Conservation (phyloP, 805 yeast species). For the Grigorovia transvaalensis region DNA sequence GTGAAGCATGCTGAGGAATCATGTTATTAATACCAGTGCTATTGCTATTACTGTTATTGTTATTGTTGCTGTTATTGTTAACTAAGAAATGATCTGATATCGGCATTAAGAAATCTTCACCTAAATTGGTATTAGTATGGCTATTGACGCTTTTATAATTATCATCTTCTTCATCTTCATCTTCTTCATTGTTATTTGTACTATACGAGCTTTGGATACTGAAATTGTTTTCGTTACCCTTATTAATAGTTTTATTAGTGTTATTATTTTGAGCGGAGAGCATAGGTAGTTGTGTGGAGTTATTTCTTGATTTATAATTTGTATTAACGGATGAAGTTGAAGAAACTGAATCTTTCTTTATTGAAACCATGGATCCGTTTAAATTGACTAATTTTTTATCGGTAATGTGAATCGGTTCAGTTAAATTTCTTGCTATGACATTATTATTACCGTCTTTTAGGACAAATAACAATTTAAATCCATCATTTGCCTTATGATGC, state of each 20-base stretch:
- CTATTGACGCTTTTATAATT: neutral
- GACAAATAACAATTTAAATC: constrained; percentile 65
- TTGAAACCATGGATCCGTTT: constrained; percentile 22
- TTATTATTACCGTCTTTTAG: constrained; percentile 50
- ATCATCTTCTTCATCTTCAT: neutral
- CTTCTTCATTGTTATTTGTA: neutral
- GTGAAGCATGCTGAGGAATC: neutral
- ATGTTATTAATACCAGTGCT: neutral
- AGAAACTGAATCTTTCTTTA: neutral
- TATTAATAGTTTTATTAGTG: neutral
- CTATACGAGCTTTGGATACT: neutral
- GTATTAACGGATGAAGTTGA: neutral
- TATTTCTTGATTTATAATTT: neutral
- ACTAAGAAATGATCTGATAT: neutral
- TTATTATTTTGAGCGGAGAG: neutral
- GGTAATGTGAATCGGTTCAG: constrained; percentile 80
- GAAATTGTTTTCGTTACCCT: neutral
- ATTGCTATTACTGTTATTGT: constrained; percentile 1
- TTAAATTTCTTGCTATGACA: constrained; percentile 60
- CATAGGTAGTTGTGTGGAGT: neutral
- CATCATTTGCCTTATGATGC: constrained; percentile 83
- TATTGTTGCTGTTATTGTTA: constrained; percentile 10
- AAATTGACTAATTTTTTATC: constrained; percentile 57
- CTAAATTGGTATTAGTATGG: neutral
- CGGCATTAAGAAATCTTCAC: neutral